Conservation (phyloP, 371 early-diverging fungal genomes). For the Funneliformis caledonium region DNA sequence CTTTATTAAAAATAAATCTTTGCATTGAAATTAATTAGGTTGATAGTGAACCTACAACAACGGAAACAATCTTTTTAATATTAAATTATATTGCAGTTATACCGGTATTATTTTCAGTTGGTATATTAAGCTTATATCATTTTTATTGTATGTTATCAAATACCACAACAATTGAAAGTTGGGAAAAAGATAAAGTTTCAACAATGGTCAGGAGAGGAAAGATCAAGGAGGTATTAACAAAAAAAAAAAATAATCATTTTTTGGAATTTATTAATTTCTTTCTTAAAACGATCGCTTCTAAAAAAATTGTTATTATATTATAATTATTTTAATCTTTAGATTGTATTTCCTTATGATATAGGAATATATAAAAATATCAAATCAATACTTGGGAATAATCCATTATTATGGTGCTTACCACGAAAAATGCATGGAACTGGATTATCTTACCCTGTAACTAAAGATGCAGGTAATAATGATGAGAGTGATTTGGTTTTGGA, state of each 20-base stretch:
- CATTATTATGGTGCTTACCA: slow-evolving; percentile 77
- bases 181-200: slow-evolving; percentile 83
- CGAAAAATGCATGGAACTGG: slow-evolving; percentile 71
- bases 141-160: slow-evolving; percentile 80
- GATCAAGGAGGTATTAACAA: slow-evolving; percentile 59
- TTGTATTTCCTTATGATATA: slow-evolving; percentile 91
- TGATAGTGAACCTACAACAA: slow-evolving; percentile 58
- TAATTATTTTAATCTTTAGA: slow-evolving; percentile 44
- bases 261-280: not conserved
- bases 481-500: slow-evolving; percentile 33
- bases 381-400: slow-evolving; percentile 74
- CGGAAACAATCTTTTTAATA: slow-evolving; percentile 71
- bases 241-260: not conserved
- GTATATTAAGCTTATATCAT: slow-evolving; percentile 83
- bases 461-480: slow-evolving; percentile 76
- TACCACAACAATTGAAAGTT: slow-evolving; percentile 95
- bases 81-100: slow-evolving; percentile 71
- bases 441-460: slow-evolving; percentile 65
- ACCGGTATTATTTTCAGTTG: slow-evolving; percentile 77
- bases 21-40: slow-evolving; percentile 46
- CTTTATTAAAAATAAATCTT: slow-evolving; percentile 15
- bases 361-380: slow-evolving; percentile 79
- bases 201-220: slow-evolving; percentile 70
- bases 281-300: not conserved
- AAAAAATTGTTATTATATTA: not conserved